Conservation (phyloP, 2,329 filamentous ascomycete genomes). For the Blumeriella jaapii region DNA sequence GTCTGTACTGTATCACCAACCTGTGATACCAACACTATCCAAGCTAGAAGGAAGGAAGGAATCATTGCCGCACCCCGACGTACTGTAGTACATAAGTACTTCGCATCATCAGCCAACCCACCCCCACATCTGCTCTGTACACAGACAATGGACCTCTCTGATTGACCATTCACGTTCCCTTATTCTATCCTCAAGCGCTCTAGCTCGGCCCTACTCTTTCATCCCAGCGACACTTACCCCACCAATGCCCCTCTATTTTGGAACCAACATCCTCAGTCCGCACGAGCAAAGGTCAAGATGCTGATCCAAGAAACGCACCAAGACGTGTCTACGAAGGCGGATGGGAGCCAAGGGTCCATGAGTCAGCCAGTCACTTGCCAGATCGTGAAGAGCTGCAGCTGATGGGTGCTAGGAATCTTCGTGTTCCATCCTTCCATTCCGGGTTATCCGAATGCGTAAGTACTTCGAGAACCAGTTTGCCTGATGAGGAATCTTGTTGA, state of each 20-base stretch:
- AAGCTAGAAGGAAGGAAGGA: too few relatives aligned
- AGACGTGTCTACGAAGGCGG: conserved; percentile 48
- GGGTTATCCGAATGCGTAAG: conserved; percentile 74
- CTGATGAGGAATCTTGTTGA: conserved; percentile 6
- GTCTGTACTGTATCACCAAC: too few relatives aligned
- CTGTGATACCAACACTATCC: too few relatives aligned
- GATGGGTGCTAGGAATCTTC: conserved; percentile 57
- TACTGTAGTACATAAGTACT: too few relatives aligned
- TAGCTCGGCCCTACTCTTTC: background rate
- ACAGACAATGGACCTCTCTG: background rate
- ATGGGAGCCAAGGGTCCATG: conserved; percentile 41
- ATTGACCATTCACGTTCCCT: too few relatives aligned
- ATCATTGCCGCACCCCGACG: too few relatives aligned
- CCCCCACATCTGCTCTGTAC: background rate
- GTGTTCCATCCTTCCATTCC: conserved; percentile 78
- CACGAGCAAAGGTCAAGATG: conserved; percentile 35
- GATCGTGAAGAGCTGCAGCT: conserved; percentile 4
- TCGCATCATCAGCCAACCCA: too few relatives aligned
- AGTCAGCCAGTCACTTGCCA: conserved; percentile 28
- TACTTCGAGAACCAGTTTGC: conserved; percentile 3
- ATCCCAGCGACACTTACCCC: background rate
- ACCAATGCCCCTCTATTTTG: too few relatives aligned
- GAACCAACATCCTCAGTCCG: background rate
- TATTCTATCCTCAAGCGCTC: background rate
- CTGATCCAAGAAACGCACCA: conserved; percentile 45